These are phyloP conservation scores for Nicotiana knightiana DNA, from an alignment of 257 asterid genomes.

Conservation along the genomic window DNA sequence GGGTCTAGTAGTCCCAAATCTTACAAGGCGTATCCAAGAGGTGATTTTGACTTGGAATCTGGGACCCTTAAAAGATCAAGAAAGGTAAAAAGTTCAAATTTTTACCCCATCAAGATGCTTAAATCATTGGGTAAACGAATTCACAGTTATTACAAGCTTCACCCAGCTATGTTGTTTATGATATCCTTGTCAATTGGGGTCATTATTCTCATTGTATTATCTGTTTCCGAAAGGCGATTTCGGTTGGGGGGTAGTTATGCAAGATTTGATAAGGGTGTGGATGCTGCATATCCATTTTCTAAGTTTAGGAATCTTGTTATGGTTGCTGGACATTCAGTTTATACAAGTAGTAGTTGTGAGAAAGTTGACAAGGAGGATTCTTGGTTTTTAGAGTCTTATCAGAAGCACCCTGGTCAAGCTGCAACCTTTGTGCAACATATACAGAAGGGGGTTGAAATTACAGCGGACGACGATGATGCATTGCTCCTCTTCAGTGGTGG, in stretches of 20 bases:
- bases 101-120: conserved; percentile 50
- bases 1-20: conserved; percentile 75
- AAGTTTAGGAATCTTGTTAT: conserved; percentile 71
- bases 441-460: conserved; percentile 68
- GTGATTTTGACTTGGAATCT: conserved; percentile 85
- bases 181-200: conserved; percentile 46
- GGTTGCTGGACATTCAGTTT: conserved; percentile 99
- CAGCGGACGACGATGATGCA: conserved; percentile 56
- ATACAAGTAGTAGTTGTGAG: conserved; percentile 80
- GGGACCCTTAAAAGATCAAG: conserved; percentile 56
- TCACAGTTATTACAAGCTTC: conserved; percentile 55
- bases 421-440: conserved; percentile 84
- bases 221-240: conserved; percentile 34
- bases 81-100: conserved; percentile 29
- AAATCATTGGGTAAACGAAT: conserved; percentile 51
- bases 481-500: conserved; percentile 94
- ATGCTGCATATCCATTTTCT: conserved; percentile 48
- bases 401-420: conserved; percentile 95
- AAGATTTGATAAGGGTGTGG: conserved; percentile 37
- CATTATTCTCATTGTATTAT: conserved; percentile 35
- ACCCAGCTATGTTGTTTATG: conserved; percentile 55
- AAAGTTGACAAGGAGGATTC: conserved; percentile 85
- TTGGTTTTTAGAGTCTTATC: conserved; percentile 89
- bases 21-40: conserved; percentile 72
- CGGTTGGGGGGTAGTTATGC: conserved; percentile 30